Evolutionary conservation across 2,329 filamentous ascomycete species (phyloP).

Genomic region (Orbilia brochopaga): DNA sequence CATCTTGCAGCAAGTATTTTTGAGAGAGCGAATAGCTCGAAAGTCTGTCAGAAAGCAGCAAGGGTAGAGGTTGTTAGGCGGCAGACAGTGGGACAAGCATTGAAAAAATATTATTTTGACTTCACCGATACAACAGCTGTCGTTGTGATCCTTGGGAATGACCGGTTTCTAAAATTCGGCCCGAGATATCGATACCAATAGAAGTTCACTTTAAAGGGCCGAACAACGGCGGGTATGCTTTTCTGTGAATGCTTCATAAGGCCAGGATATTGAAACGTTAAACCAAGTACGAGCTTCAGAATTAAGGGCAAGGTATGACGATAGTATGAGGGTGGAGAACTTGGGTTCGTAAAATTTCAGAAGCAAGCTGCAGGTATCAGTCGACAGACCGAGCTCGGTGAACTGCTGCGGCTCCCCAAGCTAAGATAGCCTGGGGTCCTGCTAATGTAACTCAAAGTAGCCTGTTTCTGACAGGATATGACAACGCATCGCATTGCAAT

Average conservation of each 20-base stretch:
- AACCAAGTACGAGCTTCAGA: not conserved
- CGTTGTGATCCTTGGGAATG: not conserved
- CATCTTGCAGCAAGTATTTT: conserved; percentile 38
- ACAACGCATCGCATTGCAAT: conserved; percentile 48
- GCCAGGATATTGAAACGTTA: not conserved
- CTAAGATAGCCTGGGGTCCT: conserved; percentile 4
- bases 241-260: not conserved
- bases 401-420: conserved; percentile 17
- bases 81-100: not conserved
- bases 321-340: not conserved
- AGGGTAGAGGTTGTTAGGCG: conserved; percentile 13
- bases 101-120: not conserved
- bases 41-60: conserved; percentile 42
- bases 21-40: conserved; percentile 33
- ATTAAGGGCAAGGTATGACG: not conserved
- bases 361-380: conserved; percentile 1
- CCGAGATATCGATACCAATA: not conserved
- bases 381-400: not conserved
- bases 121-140: not conserved
- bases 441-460: conserved; percentile 14
- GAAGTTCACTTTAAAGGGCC: not conserved
- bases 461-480: conserved; percentile 6
- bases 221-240: not conserved
- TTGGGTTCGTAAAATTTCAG: not conserved
- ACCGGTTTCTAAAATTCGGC: not conserved